These are phyloP conservation scores for Hypoxylon lienhwacheense DNA, from an alignment of 495 filamentous ascomycete genomes.

Conservation along the genomic window DNA sequence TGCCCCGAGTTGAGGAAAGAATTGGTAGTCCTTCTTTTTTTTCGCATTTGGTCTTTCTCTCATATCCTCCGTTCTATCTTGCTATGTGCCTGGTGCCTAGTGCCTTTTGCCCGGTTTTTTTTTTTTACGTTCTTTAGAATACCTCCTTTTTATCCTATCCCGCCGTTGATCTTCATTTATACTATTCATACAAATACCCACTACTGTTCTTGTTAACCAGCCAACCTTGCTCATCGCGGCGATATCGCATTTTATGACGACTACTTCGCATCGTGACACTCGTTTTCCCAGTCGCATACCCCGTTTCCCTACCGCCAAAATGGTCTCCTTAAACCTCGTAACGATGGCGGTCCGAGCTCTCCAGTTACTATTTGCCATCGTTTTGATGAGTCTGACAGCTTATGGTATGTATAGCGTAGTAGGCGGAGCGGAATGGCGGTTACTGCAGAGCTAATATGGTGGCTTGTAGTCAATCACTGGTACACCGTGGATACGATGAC, in stretches of 20 bases:
- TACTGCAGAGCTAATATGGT: constrained; percentile 6
- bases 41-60: constrained; percentile 18
- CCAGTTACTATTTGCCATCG: constrained; percentile 66
- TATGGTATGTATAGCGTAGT: constrained; percentile 59
- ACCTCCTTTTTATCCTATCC: constrained; percentile 14
- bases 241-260: constrained; percentile 29
- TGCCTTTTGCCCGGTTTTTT: too few relatives aligned
- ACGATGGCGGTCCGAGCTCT: constrained; percentile 41
- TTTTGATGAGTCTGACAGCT: constrained; percentile 66
- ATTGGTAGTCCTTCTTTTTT: constrained; percentile 23
- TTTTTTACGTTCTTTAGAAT: constrained; percentile 27
- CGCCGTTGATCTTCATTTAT: constrained; percentile 22
- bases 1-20: constrained; percentile 7
- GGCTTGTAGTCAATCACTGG: constrained; percentile 49
- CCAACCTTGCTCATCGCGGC: background rate
- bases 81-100: constrained; percentile 31
- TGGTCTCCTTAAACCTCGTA: constrained; percentile 29
- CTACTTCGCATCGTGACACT: constrained; percentile 32
- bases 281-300: constrained; percentile 33
- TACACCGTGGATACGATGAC: constrained; percentile 51
- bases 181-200: constrained; percentile 31
- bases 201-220: constrained; percentile 3
- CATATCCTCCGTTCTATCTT: constrained; percentile 22
- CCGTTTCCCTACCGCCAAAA: constrained; percentile 22
- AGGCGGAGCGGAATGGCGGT: background rate